Evolutionary conservation across 305 asterid species (phyloP), one percentile per base, ranked within the genome.

Genomic region (Solanum chacoense): DNA sequence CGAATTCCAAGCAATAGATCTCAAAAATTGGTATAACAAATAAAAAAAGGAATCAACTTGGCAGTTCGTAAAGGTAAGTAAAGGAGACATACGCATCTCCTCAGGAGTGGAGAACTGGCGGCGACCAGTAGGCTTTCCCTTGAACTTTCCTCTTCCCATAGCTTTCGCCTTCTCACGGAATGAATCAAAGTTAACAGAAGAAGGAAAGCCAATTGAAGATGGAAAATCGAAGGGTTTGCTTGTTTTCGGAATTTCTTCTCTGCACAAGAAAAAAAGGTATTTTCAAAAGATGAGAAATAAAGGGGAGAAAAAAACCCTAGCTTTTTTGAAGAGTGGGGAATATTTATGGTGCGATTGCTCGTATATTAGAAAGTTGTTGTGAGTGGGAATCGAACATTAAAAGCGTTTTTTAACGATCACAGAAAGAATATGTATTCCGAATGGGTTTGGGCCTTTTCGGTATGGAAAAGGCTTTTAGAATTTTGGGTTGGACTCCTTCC

Each of bases 101-200:
- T 96, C 99, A 2, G 98, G 96, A 38, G 96, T 95, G 89, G 98
- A 94, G 93, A 96, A 96, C 84, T 96, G 98, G 92, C 99, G 99
- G 91, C 98, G 99, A 88, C 99, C 99, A 86, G 99, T 96, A 90
- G 99, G 99, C 93, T 96, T 96, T 88, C 98, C 98, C 94, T 96
- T 96, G 90, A 96, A 96, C 93, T 96, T 96, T 89, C 99, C 99
- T 91, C 99, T 93, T 40, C 99, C 99, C 99, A 95, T 96, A 40
- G 86, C 85, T 79, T 79, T 38, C 84, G 22, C 32, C 83, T 74
- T 37, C 32, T 77, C 65, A 78, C 85, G 12, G 34, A 20, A 37
- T 73, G 24, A 32, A 32, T 32, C 26, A 32, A 34, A 73, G 20
- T 32, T 73, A 3, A 73, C 79, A 31, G 85, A 78, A 77, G 59